Conservation (phyloP, 2,329 filamentous ascomycete species). For the Clarireedia monteithiana region DNA sequence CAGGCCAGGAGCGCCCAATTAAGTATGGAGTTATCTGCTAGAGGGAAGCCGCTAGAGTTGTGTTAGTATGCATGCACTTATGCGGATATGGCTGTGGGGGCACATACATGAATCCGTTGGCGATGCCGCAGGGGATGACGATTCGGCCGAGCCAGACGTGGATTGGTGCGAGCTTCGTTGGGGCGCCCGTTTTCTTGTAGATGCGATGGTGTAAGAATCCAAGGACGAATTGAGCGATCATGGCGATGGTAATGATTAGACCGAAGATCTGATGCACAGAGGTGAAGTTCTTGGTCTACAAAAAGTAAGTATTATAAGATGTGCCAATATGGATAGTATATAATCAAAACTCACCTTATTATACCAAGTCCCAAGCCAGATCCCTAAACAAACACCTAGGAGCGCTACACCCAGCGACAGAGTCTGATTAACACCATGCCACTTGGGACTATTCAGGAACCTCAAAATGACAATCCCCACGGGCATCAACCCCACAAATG, state of each 20-base stretch:
- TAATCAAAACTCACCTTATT: slow-evolving; percentile 41
- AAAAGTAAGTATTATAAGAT: slow-evolving; percentile 1
- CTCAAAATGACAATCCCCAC: slow-evolving; percentile 46
- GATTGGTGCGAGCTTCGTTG: slow-evolving; percentile 43
- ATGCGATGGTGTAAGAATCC: slow-evolving; percentile 49
- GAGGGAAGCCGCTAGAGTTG: slow-evolving; percentile 43
- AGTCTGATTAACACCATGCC: slow-evolving; percentile 47
- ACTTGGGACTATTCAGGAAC: slow-evolving; percentile 42
- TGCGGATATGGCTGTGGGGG: not conserved
- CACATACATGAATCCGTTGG: slow-evolving; percentile 49
- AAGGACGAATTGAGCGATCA: slow-evolving; percentile 45
- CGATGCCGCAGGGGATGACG: slow-evolving; percentile 43
- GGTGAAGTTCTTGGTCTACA: slow-evolving; percentile 44
- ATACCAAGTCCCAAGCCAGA: slow-evolving; percentile 41
- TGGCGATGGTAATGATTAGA: slow-evolving; percentile 42
- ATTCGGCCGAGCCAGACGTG: slow-evolving; percentile 52
- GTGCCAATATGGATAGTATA: not conserved
- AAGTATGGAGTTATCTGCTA: slow-evolving; percentile 43
- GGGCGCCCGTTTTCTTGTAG: slow-evolving; percentile 40
- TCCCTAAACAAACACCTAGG: slow-evolving; percentile 43
- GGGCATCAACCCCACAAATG: slow-evolving; percentile 48
- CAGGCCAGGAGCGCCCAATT: slow-evolving; percentile 42
- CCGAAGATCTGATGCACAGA: slow-evolving; percentile 52
- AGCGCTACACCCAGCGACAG: slow-evolving; percentile 42
- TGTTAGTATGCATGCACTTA: not conserved